Percentiles rank a stretch among this genome's conserved stretches.
Conservation (phyloP, 345 rosid species). For the Aquilaria malaccensis region DNA sequence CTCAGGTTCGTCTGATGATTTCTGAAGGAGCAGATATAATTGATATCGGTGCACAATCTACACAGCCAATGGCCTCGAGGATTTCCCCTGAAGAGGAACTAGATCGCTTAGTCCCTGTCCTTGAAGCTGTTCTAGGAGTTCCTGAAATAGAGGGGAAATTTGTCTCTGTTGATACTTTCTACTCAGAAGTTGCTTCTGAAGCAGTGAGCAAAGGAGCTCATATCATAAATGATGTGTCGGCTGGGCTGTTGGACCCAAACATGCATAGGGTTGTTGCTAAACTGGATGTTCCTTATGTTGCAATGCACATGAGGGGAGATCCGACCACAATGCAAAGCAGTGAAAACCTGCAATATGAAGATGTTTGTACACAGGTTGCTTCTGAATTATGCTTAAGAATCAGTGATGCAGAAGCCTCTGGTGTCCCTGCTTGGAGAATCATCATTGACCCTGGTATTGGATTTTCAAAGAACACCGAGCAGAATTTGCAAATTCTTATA, state of each 20-base stretch:
- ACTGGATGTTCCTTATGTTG: conserved; percentile 67
- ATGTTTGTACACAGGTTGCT: conserved; percentile 69
- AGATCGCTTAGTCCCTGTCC: conserved; percentile 60
- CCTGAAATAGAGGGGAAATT: conserved; percentile 90
- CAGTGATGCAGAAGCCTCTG: conserved; percentile 61
- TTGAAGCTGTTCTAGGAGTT: conserved; percentile 59
- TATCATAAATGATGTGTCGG: conserved; percentile 79
- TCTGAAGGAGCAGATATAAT: conserved; percentile 76
- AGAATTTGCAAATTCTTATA: conserved; percentile 62
- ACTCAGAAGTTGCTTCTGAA: conserved; percentile 83
- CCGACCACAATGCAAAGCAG: conserved; percentile 73
- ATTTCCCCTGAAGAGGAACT: conserved; percentile 68
- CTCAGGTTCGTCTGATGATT: conserved; percentile 62
- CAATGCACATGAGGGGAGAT: conserved; percentile 98
- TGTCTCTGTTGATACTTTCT: conserved; percentile 74
- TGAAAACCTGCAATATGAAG: conserved; percentile 57
- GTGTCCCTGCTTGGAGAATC: conserved; percentile 91
- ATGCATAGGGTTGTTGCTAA: conserved; percentile 61
- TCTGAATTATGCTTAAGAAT: conserved; percentile 51
- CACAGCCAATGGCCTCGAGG: conserved; percentile 69
- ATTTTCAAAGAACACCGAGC: conserved; percentile 67
- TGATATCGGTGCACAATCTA: conserved; percentile 90
- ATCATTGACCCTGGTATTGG: conserved; percentile 87
- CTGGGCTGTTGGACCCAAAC: conserved; percentile 60
- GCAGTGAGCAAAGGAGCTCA: conserved; percentile 77